Conservation (phyloP, 257 asterid species). For the Anisodus tanguticus region DNA sequence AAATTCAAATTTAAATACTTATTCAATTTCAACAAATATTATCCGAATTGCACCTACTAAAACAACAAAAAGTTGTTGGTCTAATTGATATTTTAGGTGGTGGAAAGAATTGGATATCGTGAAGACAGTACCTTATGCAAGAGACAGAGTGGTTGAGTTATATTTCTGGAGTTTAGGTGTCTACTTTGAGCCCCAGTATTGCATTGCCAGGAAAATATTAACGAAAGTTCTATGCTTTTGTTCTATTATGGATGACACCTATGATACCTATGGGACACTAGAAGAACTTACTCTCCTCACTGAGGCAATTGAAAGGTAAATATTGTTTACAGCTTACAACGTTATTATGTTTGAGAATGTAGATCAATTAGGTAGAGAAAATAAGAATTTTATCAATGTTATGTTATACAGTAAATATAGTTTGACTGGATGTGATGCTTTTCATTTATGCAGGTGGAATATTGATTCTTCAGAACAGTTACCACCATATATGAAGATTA, state of each 20-base stretch:
- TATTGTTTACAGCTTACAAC: neutral
- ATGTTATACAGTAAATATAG: neutral
- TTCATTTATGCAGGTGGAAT: conserved; percentile 35
- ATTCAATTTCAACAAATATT: no score
- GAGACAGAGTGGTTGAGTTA: conserved; percentile 50
- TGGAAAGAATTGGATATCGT: conserved; percentile 31
- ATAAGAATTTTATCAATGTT: neutral
- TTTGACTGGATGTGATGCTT: no score
- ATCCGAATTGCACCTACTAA: neutral
- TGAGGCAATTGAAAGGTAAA: neutral
- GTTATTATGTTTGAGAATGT: neutral
- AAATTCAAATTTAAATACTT: no score
- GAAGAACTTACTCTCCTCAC: neutral
- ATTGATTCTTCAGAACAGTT: conserved; percentile 20
- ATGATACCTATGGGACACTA: conserved; percentile 19
- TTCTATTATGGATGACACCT: neutral
- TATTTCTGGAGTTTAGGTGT: conserved; percentile 41
- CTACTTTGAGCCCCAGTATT: conserved; percentile 45
- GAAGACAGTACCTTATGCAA: conserved; percentile 37
- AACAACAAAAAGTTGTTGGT: neutral
- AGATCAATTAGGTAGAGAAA: no score
- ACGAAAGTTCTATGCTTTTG: neutral
- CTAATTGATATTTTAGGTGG: conserved; percentile 42
- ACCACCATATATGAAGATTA: conserved; percentile 35
- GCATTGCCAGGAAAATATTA: neutral